These are phyloP conservation scores for Fusarium sp. DNA, from an alignment of 2,329 filamentous ascomycete species.

Conservation along the genomic window DNA sequence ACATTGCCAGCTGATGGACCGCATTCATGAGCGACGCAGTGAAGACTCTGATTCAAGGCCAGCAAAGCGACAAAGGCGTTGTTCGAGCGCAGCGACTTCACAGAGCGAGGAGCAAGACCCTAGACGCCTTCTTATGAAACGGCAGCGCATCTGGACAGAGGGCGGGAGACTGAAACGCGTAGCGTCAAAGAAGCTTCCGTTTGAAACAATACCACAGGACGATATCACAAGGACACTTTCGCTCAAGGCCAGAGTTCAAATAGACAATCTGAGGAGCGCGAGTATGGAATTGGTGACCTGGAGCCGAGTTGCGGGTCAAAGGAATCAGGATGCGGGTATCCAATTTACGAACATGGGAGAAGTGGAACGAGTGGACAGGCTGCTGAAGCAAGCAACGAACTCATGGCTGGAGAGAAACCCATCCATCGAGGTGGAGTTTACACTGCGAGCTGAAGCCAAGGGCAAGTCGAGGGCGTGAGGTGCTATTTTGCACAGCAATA, in stretches of 20 bases:
- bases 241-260: constrained; percentile 10
- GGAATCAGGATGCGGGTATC: constrained; percentile 22
- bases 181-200: constrained; percentile 39
- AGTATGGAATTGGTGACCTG: constrained; percentile 19
- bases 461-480: constrained; percentile 41
- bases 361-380: constrained; percentile 36
- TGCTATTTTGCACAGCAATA: constrained; percentile 16
- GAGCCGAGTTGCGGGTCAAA: constrained; percentile 9
- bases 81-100: constrained; percentile 13
- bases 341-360: constrained; percentile 43
- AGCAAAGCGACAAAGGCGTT: constrained; percentile 19
- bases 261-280: constrained; percentile 18
- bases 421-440: constrained; percentile 42
- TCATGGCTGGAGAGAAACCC: constrained; percentile 36
- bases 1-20: constrained; percentile 1
- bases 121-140: constrained; percentile 36
- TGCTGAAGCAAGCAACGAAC: constrained; percentile 35
- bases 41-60: background rate
- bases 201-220: constrained; percentile 42
- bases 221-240: constrained; percentile 33
- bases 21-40: background rate
- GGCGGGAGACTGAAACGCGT: constrained; percentile 37
- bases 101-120: constrained; percentile 25
- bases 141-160: constrained; percentile 29
- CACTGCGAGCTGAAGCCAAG: constrained; percentile 41